Evolutionary conservation across 2,329 filamentous ascomycete species (phyloP), one percentile per base, ranked within the genome.

Genomic region (Juglanconis sp.): DNA sequence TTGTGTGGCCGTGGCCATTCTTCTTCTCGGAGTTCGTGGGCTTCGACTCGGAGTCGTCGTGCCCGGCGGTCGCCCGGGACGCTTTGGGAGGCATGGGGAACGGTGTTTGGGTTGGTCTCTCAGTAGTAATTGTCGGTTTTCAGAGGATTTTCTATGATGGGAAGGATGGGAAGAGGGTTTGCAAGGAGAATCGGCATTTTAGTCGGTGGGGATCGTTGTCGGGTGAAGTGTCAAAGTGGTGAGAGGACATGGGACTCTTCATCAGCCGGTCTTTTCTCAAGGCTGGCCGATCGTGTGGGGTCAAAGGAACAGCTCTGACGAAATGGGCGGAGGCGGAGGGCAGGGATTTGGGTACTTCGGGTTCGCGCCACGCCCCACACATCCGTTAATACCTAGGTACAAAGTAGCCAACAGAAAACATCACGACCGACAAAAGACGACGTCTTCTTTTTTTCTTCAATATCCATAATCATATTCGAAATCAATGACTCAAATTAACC

Each of bases 31-130:
- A 51, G 59, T 69, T 68, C 59, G 70, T 66, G 49, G 69, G 67
- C 58, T 81, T 79, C 55, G 72, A 60, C 68, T 81, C 82, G 66
- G 72, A 65, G 65, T 81, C 79, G 68, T 78, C 75, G 53, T 74
- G 73, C 64, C 49, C 56, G 50, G 50, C 50, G 44, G 55, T 68
- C 64, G 72, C 72, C 63, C 78, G 77, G 53, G 77, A 75, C 52
- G 76, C 69, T 71, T 82, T 82, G 38, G 52, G 59, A 44, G 44
- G 62, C 54, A 62, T 59, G 35, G 49, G 31, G 30, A 15, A 13
- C 2, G 31, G 15, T 4, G 56, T 15, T 4, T 30, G 10, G 15
- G 32, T 2, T 1, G 8, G 30, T 31, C 24, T 24, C 24, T 24
- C 24, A 24, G 24, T 24, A 48, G 24, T 31, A 17, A 7, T 38